Base-by-base conservation (phyloP, 257 asterid species). In the Nyctanthes arbortristis region DNA sequence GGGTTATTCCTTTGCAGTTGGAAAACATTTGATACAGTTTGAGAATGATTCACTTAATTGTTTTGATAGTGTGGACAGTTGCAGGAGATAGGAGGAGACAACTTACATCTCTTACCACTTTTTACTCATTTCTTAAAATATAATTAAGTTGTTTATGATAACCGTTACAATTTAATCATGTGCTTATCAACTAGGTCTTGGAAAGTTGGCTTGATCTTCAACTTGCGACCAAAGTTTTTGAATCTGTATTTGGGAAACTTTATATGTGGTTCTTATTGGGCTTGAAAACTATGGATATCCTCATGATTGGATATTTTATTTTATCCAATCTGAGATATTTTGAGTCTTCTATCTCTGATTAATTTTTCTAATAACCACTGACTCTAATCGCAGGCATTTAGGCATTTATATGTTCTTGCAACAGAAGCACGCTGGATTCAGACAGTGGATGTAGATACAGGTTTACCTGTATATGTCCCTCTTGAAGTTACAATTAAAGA, bases 361-460 rank as follows among this genome's bases (percentile, higher is more conserved):
- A 12, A 28, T 67, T 68, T 36, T 65, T 39, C 29, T 74, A 45
- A 69, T 47, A 24, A 34, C 69, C 52, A 43, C 59, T 60, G 16
- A 43, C 61, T 64, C 60, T 63, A 63, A 45, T 66, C 7, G 13
- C 91, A 93, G 99, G 97, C 99, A 67, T 91, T 89, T 89, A 85
- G 99, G 78, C 99, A 93, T 85, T 86, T 93, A 77, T 91, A 93
- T 82, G 97, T 91, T 73, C 96, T 93, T 77, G 97, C 97, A 65
- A 86, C 96, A 34, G 99, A 93, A 89, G 97, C 95, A 74, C 96
- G 99, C 29, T 91, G 97, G 93, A 81, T 93, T 84, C 99, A 93
- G 73, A 93, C 99, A 62, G 87, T 93, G 75, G 99, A 93, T 67
- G 97, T 91, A 63, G 97, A 93, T 85, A 84, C 96, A 29, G 89